Conservation (phyloP, 371 early-diverging fungal genomes). For the Syncephalastrum contaminatum region DNA sequence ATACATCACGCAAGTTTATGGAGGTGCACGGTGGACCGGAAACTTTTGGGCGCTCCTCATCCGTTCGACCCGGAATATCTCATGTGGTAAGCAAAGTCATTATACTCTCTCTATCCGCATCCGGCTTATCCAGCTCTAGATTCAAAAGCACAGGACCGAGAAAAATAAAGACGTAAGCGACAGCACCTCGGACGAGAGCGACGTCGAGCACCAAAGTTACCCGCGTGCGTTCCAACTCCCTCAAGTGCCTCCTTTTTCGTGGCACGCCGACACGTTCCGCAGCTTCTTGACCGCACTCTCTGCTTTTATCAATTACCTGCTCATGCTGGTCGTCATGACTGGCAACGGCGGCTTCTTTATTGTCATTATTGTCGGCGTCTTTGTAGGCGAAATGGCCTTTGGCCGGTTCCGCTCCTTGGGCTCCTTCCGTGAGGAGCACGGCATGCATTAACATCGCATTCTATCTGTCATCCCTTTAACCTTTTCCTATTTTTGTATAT, state of each 20-base stretch:
- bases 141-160: no score
- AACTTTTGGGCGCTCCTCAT: background rate
- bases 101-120: background rate
- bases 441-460: constrained; percentile 17
- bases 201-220: background rate
- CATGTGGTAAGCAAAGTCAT: constrained; percentile 3
- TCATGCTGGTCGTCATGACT: constrained; percentile 86
- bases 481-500: constrained; percentile 2
- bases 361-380: constrained; percentile 63
- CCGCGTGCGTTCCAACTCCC: constrained; percentile 31
- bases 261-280: constrained; percentile 51
- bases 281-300: constrained; percentile 48
- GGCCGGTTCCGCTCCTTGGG: constrained; percentile 45
- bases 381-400: constrained; percentile 67
- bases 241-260: constrained; percentile 47
- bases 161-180: no score
- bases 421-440: constrained; percentile 29
- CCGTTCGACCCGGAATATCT: background rate
- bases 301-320: constrained; percentile 58
- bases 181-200: no score
- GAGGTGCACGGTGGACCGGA: constrained; percentile 14
- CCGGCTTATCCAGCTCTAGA: background rate
- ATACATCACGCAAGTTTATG: constrained; percentile 31
- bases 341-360: constrained; percentile 74
- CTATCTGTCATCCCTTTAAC: background rate